These are phyloP conservation scores for Neolentinus lepideus DNA, from an alignment of 1,284 basidiomycete species.

Conservation along the genomic window DNA sequence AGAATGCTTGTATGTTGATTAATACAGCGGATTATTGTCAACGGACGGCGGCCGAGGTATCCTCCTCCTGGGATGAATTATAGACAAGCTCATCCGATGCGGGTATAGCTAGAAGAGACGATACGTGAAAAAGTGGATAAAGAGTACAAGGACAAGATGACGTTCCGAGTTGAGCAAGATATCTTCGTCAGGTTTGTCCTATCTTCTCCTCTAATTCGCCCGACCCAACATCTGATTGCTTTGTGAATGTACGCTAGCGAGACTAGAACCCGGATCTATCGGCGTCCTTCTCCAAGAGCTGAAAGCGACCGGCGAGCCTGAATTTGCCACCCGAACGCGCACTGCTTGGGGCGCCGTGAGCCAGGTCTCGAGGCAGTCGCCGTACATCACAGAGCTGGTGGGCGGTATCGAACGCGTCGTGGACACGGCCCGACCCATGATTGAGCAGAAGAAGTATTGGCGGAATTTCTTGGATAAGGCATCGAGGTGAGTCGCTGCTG, in stretches of 20 bases:
- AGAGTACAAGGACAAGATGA: slow-evolving; percentile 72
- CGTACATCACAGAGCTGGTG: slow-evolving; percentile 73
- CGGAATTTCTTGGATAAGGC: slow-evolving; percentile 91
- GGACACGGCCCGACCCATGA: slow-evolving; percentile 58
- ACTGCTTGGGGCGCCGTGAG: slow-evolving; percentile 72
- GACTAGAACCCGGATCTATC: slow-evolving; percentile 80
- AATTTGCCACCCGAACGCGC: slow-evolving; percentile 68
- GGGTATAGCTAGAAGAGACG: slow-evolving; percentile 79
- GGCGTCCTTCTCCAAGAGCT: slow-evolving; percentile 75
- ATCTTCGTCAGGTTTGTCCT: slow-evolving; percentile 72
- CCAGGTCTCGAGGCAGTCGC: slow-evolving; percentile 81
- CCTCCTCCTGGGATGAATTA: slow-evolving; percentile 6
- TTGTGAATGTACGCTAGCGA: slow-evolving; percentile 26
- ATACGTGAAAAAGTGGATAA: slow-evolving; percentile 77
- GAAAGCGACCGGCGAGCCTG: slow-evolving; percentile 71
- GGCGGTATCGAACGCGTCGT: slow-evolving; percentile 57
- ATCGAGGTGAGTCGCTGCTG: slow-evolving; percentile 52
- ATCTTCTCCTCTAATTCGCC: neutral
- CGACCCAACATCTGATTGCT: neutral
- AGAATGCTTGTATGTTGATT: slow-evolving; percentile 79
- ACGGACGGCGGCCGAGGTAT: slow-evolving; percentile 80
- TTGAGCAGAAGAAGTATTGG: slow-evolving; percentile 91
- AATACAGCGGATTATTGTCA: slow-evolving; percentile 99
- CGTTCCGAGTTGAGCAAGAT: slow-evolving; percentile 82
- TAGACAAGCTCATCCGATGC: neutral